Evolutionary conservation across 176 grass and related monocot genomes (phyloP).

Genomic region (Avena atlantica): DNA sequence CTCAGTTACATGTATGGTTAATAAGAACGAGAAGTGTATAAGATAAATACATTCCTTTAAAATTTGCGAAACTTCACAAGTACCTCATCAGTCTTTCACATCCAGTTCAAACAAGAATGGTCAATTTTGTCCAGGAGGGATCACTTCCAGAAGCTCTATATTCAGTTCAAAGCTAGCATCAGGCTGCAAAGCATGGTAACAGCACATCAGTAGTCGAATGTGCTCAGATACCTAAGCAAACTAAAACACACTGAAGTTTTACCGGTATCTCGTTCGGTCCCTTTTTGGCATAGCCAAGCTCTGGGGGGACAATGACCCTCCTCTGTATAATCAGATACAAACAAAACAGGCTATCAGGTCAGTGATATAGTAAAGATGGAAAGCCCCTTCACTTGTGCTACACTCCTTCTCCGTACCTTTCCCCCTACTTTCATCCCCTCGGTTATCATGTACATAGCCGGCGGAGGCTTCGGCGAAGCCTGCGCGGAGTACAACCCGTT

Average conservation of each 20-base stretch:
- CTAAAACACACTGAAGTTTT: constrained; percentile 11
- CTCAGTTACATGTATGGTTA: constrained; percentile 29
- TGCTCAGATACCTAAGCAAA: background rate
- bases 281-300: constrained; percentile 78
- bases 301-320: constrained; percentile 79
- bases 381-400: background rate
- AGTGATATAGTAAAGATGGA: background rate
- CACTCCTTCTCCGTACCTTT: constrained; percentile 54
- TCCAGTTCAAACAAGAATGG: constrained; percentile 10
- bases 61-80: constrained; percentile 26
- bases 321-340: constrained; percentile 55
- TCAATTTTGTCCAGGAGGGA: constrained; percentile 55
- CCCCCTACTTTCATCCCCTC: constrained; percentile 98
- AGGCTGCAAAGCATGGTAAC: constrained; percentile 59
- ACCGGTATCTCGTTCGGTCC: constrained; percentile 88
- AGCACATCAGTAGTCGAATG: background rate
- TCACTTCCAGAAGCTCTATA: constrained; percentile 77
- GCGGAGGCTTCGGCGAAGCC: constrained; percentile 84
- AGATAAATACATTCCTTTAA: constrained; percentile 19
- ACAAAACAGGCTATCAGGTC: background rate
- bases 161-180: constrained; percentile 77
- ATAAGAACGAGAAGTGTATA: background rate
- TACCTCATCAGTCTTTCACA: constrained; percentile 16
- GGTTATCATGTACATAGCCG: constrained; percentile 73
- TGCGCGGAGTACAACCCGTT: constrained; percentile 89